Conservation (phyloP, 192 early-diverging fungal species). For the Dissophora ornata region DNA sequence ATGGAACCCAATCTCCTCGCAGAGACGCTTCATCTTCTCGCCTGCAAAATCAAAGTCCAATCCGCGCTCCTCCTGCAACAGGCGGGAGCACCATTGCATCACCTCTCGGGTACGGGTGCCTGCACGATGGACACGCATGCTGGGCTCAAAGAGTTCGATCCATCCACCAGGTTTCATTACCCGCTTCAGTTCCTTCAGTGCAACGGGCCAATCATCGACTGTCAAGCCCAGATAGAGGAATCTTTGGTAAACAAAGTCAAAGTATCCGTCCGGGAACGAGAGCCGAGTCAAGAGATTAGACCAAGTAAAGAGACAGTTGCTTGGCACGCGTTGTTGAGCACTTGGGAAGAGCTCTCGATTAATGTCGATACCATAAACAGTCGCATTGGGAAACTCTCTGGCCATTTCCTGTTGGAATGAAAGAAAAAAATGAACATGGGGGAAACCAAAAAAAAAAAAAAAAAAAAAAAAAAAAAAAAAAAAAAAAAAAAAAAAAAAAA, state of each 20-base stretch:
- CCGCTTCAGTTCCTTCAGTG: constrained; percentile 41
- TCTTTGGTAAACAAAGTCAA: constrained; percentile 57
- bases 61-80: constrained; percentile 49
- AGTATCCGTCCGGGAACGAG: constrained; percentile 55
- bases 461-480: no score
- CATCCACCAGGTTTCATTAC: constrained; percentile 56
- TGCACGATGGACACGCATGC: constrained; percentile 49
- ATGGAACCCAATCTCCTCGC: constrained; percentile 46
- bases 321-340: constrained; percentile 40
- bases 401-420: constrained; percentile 43
- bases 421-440: not conserved
- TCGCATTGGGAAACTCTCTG: constrained; percentile 43
- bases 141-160: constrained; percentile 55
- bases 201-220: constrained; percentile 51
- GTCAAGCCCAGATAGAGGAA: constrained; percentile 53
- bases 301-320: constrained; percentile 49
- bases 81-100: constrained; percentile 48
- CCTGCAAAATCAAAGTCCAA: constrained; percentile 52
- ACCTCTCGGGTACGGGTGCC: constrained; percentile 40
- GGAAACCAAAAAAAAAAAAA: no score
- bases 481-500: no score
- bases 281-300: constrained; percentile 53
- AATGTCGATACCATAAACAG: constrained; percentile 52
- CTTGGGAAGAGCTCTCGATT: constrained; percentile 50
- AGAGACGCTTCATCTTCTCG: constrained; percentile 46